These are phyloP conservation scores for Talaromyces amestolkiae DNA, from an alignment of 2,329 filamentous ascomycete genomes.

Conservation along the genomic window DNA sequence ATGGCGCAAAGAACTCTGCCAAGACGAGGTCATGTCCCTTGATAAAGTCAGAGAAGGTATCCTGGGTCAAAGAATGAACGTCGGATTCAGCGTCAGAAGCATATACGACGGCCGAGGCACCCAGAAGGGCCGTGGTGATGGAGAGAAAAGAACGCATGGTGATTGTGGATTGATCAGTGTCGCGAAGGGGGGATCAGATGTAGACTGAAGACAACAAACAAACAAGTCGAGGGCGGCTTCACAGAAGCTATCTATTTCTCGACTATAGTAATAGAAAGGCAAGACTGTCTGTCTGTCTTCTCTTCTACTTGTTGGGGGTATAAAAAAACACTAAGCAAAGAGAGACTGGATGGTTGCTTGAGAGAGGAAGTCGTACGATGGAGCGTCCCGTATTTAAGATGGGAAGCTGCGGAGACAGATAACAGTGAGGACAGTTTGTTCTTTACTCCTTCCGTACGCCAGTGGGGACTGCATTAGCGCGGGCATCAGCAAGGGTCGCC, in stretches of 20 bases:
- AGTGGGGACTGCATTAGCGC: not conserved
- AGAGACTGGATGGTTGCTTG: not conserved
- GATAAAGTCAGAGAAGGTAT: conserved; percentile 84
- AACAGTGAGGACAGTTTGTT: conserved; percentile 43
- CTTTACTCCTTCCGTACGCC: conserved; percentile 23
- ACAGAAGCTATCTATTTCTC: conserved; percentile 4
- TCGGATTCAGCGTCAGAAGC: conserved; percentile 59
- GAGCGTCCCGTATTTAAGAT: conserved; percentile 4
- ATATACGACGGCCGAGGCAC: conserved; percentile 36
- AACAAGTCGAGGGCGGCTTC: conserved; percentile 13
- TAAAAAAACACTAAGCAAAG: conserved; percentile 5
- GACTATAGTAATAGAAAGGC: not conserved
- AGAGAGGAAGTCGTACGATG: not conserved
- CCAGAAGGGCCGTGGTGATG: conserved; percentile 41
- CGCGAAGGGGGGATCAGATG: not conserved
- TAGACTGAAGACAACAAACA: conserved; percentile 1
- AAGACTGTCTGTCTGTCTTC: not conserved
- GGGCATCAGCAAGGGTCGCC: not conserved
- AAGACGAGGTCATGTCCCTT: conserved; percentile 83
- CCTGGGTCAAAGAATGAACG: conserved; percentile 78
- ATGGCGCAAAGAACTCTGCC: conserved; percentile 95
- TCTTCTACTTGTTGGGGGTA: not conserved
- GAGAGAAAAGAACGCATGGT: conserved; percentile 42
- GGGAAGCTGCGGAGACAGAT: conserved; percentile 8
- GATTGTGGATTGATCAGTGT: conserved; percentile 16